A percentile compares a stretch with the other conserved stretches of the same genome.
Evolutionary conservation across 331 rosid species (phyloP).

Genomic region (Quercus tomentella): DNA sequence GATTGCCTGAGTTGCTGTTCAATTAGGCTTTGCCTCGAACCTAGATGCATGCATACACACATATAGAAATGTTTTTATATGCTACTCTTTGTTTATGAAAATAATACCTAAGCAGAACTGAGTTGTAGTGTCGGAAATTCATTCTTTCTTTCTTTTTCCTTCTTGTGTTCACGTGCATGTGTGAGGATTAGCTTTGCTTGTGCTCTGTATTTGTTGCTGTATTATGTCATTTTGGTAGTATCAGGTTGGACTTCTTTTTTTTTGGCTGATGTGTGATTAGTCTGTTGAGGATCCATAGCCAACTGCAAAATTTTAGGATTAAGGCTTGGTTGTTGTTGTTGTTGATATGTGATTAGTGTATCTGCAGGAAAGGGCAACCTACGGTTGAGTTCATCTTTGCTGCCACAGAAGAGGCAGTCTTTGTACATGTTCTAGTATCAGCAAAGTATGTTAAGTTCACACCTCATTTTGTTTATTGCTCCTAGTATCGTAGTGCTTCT

Average conservation of each 20-base stretch:
- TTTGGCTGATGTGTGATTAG: constrained; percentile 31
- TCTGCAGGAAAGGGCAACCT: constrained; percentile 88
- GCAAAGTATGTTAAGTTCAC: constrained; percentile 56
- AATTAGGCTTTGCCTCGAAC: not conserved
- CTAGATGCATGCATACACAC: not conserved
- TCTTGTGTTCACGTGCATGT: not conserved
- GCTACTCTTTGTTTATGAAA: not conserved
- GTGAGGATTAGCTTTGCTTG: constrained; percentile 9
- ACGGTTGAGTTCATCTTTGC: constrained; percentile 82
- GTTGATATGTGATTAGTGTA: constrained; percentile 29
- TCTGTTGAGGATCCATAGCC: not conserved
- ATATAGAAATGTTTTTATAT: not conserved
- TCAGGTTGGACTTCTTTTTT: not conserved
- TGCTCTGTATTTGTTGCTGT: constrained; percentile 14
- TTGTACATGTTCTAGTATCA: constrained; percentile 75
- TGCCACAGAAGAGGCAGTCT: constrained; percentile 90
- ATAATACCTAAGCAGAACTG: not conserved
- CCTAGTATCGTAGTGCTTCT: not conserved
- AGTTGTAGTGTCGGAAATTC: not conserved
- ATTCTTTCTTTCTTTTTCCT: not conserved
- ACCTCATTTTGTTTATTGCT: constrained; percentile 4
- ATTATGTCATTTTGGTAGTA: not conserved
- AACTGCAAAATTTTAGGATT: too few relatives aligned
- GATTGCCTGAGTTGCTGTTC: not conserved
- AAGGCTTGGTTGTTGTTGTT: too few relatives aligned